Evolutionary conservation across 2,329 filamentous ascomycete species (phyloP).

Genomic region (Penicillium brasilianum): DNA sequence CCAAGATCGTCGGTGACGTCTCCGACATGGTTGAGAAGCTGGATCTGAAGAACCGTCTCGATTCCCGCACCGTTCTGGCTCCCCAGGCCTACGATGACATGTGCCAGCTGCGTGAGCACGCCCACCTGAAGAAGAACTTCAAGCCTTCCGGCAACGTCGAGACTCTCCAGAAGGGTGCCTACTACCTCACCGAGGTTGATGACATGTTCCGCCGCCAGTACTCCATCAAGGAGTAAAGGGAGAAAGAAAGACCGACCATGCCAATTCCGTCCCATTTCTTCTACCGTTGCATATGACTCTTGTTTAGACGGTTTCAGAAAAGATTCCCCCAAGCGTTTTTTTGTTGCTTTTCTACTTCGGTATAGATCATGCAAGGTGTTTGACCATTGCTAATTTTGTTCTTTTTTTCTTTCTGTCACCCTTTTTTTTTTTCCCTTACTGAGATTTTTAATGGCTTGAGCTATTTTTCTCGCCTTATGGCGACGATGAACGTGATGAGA

Average conservation of each 20-base stretch:
- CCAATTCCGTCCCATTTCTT: conserved; percentile 29
- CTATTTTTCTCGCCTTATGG: conserved; percentile 18
- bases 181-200: conserved; percentile 80
- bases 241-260: conserved; percentile 9
- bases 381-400: conserved; percentile 15
- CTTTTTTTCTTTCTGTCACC: conserved; percentile 15
- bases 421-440: conserved; percentile 7
- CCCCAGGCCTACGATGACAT: conserved; percentile 79
- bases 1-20: conserved; percentile 69
- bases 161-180: conserved; percentile 69
- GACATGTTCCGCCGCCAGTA: conserved; percentile 87
- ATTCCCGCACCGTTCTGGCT: conserved; percentile 67
- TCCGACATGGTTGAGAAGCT: conserved; percentile 70
- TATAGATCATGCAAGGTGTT: conserved; percentile 31
- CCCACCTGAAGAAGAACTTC: conserved; percentile 81
- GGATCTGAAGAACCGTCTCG: conserved; percentile 71
- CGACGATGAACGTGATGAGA: conserved; percentile 30
- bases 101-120: conserved; percentile 80
- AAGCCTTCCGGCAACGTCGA: conserved; percentile 70
- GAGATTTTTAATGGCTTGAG: conserved; percentile 3
- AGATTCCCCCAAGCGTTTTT: conserved; percentile 43
- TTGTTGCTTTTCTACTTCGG: conserved; percentile 28
- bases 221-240: conserved; percentile 69
- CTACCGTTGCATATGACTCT: conserved; percentile 33
- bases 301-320: conserved; percentile 40